phyloP scores from a whole-genome alignment of 2,329 filamentous ascomycete genomes.

The Sporothrix brunneoviolacea region DNA sequence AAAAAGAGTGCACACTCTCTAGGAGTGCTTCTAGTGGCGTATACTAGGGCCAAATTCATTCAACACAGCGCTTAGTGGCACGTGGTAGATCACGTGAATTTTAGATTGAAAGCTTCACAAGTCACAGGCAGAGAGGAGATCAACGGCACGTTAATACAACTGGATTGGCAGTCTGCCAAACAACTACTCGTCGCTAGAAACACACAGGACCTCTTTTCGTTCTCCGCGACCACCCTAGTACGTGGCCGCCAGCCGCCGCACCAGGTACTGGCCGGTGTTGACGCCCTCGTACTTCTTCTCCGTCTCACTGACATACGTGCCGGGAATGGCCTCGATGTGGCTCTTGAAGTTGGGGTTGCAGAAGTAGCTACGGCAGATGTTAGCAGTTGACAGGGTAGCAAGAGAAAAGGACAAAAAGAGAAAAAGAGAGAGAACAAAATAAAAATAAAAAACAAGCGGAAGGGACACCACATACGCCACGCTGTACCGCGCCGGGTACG shows the following conservation, averaged over 20 bases:
- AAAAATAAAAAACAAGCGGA: neutral
- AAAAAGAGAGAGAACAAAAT: neutral
- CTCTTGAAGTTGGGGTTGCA: constrained; percentile 78
- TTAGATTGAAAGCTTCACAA: no score
- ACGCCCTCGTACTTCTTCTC: constrained; percentile 76
- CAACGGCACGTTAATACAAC: no score
- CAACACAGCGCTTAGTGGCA: no score
- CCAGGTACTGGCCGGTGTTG: constrained; percentile 73
- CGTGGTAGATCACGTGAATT: no score
- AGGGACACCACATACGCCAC: constrained; percentile 56
- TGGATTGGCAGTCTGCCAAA: no score
- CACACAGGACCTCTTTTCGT: neutral
- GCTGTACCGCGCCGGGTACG: constrained; percentile 73
- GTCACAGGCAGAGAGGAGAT: no score
- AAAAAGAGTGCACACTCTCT: no score
- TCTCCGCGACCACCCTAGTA: no score
- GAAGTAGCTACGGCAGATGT: constrained; percentile 54
- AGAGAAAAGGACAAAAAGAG: neutral
- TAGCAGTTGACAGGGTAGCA: neutral
- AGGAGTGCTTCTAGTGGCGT: no score
- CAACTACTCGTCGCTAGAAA: no score
- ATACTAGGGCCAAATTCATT: no score
- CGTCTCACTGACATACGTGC: constrained; percentile 57
- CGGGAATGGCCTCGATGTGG: constrained; percentile 72
- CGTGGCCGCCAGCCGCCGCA: constrained; percentile 70